phyloP scores from a whole-genome alignment of 148 eudicot genomes.

The Persicaria maculosa region DNA sequence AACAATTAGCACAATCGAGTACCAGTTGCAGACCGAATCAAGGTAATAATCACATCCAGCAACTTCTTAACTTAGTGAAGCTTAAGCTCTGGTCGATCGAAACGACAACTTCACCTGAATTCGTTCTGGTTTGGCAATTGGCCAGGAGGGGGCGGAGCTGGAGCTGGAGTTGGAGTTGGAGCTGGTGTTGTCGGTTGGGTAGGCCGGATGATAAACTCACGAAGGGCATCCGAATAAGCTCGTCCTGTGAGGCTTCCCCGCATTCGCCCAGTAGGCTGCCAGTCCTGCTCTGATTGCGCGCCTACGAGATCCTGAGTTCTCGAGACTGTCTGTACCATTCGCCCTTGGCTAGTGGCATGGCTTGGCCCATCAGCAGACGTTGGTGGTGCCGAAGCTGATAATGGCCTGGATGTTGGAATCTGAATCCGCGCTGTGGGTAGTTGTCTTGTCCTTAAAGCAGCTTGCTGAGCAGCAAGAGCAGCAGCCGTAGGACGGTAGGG shows the following conservation, averaged over 20 bases:
- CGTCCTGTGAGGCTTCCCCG: constrained; percentile 71
- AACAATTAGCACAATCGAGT: no score
- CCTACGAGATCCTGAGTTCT: constrained; percentile 33
- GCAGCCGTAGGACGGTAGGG: constrained; percentile 9
- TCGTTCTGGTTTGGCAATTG: background rate
- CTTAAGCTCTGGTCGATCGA: no score
- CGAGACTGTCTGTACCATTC: constrained; percentile 23
- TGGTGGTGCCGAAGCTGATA: constrained; percentile 9
- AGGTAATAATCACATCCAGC: no score
- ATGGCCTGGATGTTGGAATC: constrained; percentile 23
- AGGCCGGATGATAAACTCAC: constrained; percentile 45
- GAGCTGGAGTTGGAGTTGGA: constrained; percentile 30
- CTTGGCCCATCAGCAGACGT: constrained; percentile 15
- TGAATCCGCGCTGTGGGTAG: constrained; percentile 23
- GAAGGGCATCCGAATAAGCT: constrained; percentile 57
- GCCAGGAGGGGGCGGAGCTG: constrained; percentile 22
- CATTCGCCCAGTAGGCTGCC: constrained; percentile 84
- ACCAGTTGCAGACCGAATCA: no score
- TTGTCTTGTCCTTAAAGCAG: constrained; percentile 23
- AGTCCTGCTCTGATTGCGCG: constrained; percentile 36
- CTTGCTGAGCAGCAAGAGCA: constrained; percentile 19
- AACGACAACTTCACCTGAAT: no score
- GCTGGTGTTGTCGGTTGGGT: constrained; percentile 32
- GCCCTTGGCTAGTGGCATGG: constrained; percentile 15
- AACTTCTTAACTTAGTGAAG: no score